Base-by-base conservation (phyloP, 805 yeast species). In the Kazachstania martiniae region DNA sequence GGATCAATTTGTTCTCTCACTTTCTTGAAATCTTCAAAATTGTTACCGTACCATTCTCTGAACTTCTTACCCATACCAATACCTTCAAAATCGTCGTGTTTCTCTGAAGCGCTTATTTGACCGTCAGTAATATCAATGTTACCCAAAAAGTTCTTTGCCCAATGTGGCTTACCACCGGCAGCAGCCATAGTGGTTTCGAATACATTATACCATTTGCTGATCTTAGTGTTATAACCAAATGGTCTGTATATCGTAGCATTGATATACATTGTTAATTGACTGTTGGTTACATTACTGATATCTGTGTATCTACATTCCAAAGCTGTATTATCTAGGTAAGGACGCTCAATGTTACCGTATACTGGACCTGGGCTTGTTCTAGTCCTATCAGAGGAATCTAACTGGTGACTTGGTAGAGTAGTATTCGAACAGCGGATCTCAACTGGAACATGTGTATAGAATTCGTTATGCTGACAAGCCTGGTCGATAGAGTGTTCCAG, bases 211-310 rank as follows among this genome's bases (percentile, higher is more conserved):
- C 96, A 89, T 43, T 73, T 68, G 28, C 72, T 74, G 22, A 85
- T 74, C 27, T 81, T 77, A 8, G 86, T 77, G 47, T 76, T 70
- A 35, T 72, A 69, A 22, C 71, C 68, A 58, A 89, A 89, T n/a
- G 98, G 98, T 57, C 96, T 70, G 58, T 87, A 89, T 75, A 89
- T 82, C 1, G 97, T 89, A 6, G 95, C 95, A 53, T 89, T 91
- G 47, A 89, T 69, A 60, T 81, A 86, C 38, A 89, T 54, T 0
- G 95, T 82, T 45, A 89, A 66, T 56, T 84, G 93, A 29, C 77
- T 73, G 51, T 83, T 82, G 3, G 73, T 68, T 1, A 63, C 63
- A 19, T 58, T 62, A 1, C 57, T 45, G 16, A 53, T 34, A 21
- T 74, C 72, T 12, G 66, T 71, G 53, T 75, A 74, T 21, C 69